A percentile compares a stretch with the other conserved stretches of the same genome.
Conservation (phyloP, 345 rosid species). For the Theobroma cacao region DNA sequence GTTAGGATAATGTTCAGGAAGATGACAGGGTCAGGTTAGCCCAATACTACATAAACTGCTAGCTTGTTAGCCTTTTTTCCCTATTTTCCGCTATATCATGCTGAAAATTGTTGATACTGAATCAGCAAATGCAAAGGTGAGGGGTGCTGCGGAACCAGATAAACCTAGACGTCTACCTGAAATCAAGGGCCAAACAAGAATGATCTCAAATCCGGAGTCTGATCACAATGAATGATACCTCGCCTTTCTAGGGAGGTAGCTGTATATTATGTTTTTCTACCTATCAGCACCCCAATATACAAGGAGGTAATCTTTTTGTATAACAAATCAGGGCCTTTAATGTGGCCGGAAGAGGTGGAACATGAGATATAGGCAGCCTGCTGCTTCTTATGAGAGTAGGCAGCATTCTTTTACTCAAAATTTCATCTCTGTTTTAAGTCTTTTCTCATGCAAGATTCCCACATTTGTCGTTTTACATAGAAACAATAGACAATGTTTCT, state of each 20-base stretch:
- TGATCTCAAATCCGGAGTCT: neutral
- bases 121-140: neutral
- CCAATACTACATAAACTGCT: neutral
- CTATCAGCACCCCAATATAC: no score
- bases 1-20: neutral
- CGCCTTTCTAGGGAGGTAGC: neutral
- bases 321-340: neutral
- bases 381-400: neutral
- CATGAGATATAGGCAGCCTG: neutral
- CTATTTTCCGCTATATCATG: neutral
- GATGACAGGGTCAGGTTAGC: neutral
- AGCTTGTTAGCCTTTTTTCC: neutral
- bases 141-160: neutral
- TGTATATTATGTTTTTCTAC: neutral
- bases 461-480: neutral
- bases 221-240: neutral
- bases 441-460: neutral
- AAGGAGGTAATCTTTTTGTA: neutral
- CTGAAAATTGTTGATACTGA: neutral
- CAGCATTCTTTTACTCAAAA: neutral
- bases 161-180: neutral
- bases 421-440: neutral
- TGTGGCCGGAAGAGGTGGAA: neutral
- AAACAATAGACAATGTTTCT: neutral
- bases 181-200: neutral